phyloP scores from a whole-genome alignment of 306 rosid species.

The Neltuma alba region DNA sequence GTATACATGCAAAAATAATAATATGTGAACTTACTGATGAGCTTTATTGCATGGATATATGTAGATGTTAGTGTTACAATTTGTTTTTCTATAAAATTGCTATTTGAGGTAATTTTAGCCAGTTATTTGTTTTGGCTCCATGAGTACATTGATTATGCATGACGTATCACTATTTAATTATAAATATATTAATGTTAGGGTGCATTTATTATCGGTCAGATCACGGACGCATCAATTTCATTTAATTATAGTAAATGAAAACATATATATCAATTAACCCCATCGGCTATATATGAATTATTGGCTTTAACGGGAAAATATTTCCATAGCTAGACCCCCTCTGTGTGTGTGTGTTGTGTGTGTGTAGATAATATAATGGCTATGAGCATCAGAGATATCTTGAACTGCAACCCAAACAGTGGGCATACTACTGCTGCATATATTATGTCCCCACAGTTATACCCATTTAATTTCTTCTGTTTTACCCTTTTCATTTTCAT shows the following conservation, averaged over 20 bases:
- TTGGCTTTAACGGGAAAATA: background rate
- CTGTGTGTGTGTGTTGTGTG: background rate
- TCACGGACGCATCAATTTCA: background rate
- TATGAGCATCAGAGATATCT: background rate
- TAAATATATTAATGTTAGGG: background rate
- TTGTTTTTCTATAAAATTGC: too few relatives aligned
- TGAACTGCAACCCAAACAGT: background rate
- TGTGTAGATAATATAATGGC: background rate
- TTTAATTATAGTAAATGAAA: background rate
- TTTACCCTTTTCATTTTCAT: background rate
- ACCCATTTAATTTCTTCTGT: background rate
- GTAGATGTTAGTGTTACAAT: too few relatives aligned
- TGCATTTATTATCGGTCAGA: background rate
- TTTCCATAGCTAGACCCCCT: too few relatives aligned
- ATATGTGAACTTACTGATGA: too few relatives aligned
- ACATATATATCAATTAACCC: too few relatives aligned
- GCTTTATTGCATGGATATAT: too few relatives aligned
- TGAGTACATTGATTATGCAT: background rate
- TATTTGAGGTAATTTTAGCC: background rate
- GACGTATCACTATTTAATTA: background rate
- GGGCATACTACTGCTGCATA: background rate
- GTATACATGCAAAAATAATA: background rate
- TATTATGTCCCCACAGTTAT: background rate
- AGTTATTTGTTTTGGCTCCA: background rate
- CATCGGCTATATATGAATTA: background rate